Evolutionary conservation across 345 rosid genomes (phyloP).

Genomic region (Pugionium dolabratum): DNA sequence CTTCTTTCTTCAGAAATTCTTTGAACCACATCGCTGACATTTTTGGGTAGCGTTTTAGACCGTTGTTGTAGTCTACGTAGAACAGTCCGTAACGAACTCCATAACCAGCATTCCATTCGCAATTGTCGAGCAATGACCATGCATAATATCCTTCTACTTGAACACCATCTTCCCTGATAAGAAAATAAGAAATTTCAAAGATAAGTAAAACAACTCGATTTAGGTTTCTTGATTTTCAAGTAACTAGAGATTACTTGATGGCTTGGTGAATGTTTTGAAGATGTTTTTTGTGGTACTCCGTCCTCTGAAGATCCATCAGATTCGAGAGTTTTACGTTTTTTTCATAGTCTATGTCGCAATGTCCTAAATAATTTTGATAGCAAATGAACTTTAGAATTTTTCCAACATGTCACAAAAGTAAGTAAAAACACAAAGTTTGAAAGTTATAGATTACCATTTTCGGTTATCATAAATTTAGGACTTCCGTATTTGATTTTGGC

Average conservation of each 20-base stretch:
- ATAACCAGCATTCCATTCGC: conserved; percentile 59
- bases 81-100: conserved; percentile 49
- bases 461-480: conserved; percentile 50
- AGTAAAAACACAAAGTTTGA: too few relatives aligned
- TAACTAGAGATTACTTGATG: conserved; percentile 15
- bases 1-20: conserved; percentile 42
- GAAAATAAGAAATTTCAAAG: background rate
- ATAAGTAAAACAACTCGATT: background rate
- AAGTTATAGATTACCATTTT: conserved; percentile 44
- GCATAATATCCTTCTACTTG: conserved; percentile 53
- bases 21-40: conserved; percentile 63
- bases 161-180: conserved; percentile 45
- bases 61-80: conserved; percentile 53
- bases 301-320: conserved; percentile 34
- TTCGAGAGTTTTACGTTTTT: conserved; percentile 30
- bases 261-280: conserved; percentile 30
- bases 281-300: conserved; percentile 36
- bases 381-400: background rate
- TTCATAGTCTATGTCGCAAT: conserved; percentile 25
- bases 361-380: conserved; percentile 1
- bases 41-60: conserved; percentile 56
- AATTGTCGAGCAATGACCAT: conserved; percentile 63
- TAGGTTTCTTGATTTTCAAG: background rate
- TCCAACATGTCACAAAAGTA: too few relatives aligned
- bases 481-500: conserved; percentile 40